phyloP scores from a whole-genome alignment of 2,329 filamentous ascomycete species.

The Daldinia sp. region DNA sequence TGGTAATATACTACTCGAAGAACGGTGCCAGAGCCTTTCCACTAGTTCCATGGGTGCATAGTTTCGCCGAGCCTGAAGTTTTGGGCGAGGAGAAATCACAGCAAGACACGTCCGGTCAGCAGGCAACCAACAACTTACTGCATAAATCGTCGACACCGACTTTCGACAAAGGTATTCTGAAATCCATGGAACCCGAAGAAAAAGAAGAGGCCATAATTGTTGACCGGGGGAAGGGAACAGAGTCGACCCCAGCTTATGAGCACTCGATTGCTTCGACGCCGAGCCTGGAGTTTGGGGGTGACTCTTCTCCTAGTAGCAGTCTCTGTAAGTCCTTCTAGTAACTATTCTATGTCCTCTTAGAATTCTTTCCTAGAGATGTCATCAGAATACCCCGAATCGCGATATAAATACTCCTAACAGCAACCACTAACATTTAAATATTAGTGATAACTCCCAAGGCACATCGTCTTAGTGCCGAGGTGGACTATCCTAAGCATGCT shows the following conservation, averaged over 20 bases:
- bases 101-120: slow-evolving; percentile 3
- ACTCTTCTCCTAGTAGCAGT: slow-evolving; percentile 43
- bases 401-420: background rate
- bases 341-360: background rate
- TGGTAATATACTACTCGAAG: slow-evolving; percentile 30
- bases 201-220: slow-evolving; percentile 12
- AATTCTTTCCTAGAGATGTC: background rate
- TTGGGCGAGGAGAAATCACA: background rate
- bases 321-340: slow-evolving; percentile 21
- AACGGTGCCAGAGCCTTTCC: slow-evolving; percentile 42
- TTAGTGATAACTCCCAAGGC: slow-evolving; percentile 43
- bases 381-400: background rate
- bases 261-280: slow-evolving; percentile 42
- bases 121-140: background rate
- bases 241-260: slow-evolving; percentile 25
- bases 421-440: slow-evolving; percentile 6
- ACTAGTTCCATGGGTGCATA: slow-evolving; percentile 28
- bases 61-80: slow-evolving; percentile 15
- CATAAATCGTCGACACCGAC: background rate
- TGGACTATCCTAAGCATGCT: slow-evolving; percentile 19
- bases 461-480: slow-evolving; percentile 29
- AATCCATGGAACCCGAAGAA: slow-evolving; percentile 8
- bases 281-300: slow-evolving; percentile 41
- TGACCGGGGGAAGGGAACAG: slow-evolving; percentile 16
- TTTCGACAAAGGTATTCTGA: slow-evolving; percentile 1